These are phyloP conservation scores for Pyrus hybrid DNA, from an alignment of 331 rosid genomes.

Conservation along the genomic window DNA sequence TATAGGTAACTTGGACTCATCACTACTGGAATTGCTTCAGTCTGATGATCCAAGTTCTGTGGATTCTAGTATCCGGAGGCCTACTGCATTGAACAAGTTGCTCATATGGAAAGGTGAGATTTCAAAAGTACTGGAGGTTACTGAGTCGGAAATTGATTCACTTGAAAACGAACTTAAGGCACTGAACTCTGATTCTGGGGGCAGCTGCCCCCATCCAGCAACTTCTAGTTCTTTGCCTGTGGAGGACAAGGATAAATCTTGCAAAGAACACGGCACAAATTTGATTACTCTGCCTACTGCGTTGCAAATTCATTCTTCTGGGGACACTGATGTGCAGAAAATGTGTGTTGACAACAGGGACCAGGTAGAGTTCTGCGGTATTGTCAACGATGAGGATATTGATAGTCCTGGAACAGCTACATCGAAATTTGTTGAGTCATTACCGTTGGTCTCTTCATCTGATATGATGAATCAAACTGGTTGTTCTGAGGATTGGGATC, in stretches of 20 bases:
- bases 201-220: slow-evolving; percentile 28
- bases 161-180: slow-evolving; percentile 77
- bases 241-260: slow-evolving; percentile 23
- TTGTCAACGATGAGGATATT: slow-evolving; percentile 52
- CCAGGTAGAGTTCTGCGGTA: slow-evolving; percentile 22
- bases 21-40: slow-evolving; percentile 53
- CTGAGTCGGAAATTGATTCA: slow-evolving; percentile 81
- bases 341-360: slow-evolving; percentile 31
- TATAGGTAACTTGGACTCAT: slow-evolving; percentile 43
- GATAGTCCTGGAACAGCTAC: slow-evolving; percentile 93
- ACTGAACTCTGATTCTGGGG: slow-evolving; percentile 41
- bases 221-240: slow-evolving; percentile 35
- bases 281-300: slow-evolving; percentile 37
- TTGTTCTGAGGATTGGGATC: slow-evolving; percentile 27
- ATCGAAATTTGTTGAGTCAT: slow-evolving; percentile 67
- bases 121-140: slow-evolving; percentile 77
- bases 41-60: slow-evolving; percentile 51
- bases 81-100: slow-evolving; percentile 62
- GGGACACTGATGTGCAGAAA: slow-evolving; percentile 31
- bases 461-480: slow-evolving; percentile 8
- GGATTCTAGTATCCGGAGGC: slow-evolving; percentile 43
- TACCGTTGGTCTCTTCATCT: slow-evolving; percentile 30
- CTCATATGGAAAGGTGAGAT: slow-evolving; percentile 76
- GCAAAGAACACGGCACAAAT: slow-evolving; percentile 32
- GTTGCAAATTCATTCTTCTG: slow-evolving; percentile 36